Conservation (phyloP, 2,329 filamentous ascomycete genomes). For the Gremmenia infestans region DNA sequence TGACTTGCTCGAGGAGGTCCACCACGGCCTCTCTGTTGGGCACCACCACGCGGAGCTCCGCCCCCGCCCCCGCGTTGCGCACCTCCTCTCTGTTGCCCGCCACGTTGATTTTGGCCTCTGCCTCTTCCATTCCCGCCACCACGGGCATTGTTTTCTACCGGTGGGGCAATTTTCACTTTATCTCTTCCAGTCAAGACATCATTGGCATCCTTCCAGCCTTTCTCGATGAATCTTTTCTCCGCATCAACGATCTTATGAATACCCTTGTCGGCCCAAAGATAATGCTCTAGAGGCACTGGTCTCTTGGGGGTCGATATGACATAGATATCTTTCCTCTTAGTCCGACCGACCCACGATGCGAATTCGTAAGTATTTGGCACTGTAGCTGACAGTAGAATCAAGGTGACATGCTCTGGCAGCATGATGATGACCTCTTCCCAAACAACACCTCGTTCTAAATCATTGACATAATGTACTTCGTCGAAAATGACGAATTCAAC, state of each 20-base stretch:
- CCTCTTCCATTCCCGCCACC: constrained; percentile 52
- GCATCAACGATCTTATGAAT: constrained; percentile 93
- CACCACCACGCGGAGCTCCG: constrained; percentile 43
- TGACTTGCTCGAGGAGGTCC: constrained; percentile 46
- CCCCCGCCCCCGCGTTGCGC: constrained; percentile 55
- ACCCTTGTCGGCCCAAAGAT: constrained; percentile 88
- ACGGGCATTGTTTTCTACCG: constrained; percentile 33
- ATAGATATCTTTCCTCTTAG: constrained; percentile 98
- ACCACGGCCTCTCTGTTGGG: constrained; percentile 48
- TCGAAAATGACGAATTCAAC: constrained; percentile 99
- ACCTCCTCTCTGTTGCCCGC: constrained; percentile 45
- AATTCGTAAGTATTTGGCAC: constrained; percentile 98
- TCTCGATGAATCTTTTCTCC: constrained; percentile 86
- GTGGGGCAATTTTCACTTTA: constrained; percentile 54
- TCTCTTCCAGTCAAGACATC: constrained; percentile 75
- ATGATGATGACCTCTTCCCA: constrained; percentile 99
- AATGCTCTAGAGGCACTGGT: constrained; percentile 92
- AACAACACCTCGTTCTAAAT: constrained; percentile 89
- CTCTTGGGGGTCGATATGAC: constrained; percentile 97
- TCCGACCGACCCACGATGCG: constrained; percentile 95
- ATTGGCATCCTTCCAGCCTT: constrained; percentile 93
- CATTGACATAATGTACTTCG: constrained; percentile 98
- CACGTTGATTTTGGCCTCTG: constrained; percentile 48
- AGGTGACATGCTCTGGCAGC: constrained; percentile 92
- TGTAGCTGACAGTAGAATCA: constrained; percentile 92